Conservation (phyloP, 1,284 basidiomycete genomes). For the Moesziomyces sp. region DNA sequence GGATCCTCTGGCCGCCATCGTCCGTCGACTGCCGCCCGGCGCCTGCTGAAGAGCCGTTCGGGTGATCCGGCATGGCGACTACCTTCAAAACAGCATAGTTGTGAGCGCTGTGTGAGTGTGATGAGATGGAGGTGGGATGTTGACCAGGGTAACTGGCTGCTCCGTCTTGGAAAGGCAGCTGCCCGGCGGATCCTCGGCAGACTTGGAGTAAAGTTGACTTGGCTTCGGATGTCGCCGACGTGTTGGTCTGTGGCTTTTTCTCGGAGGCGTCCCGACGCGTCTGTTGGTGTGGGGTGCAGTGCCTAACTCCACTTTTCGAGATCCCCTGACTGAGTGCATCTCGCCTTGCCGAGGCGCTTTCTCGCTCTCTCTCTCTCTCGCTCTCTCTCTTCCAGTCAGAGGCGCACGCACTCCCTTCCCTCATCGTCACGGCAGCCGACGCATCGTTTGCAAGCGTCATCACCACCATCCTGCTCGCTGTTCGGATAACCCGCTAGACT, state of each 20-base stretch:
- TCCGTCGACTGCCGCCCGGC: too few species aligned
- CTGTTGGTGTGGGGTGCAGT: conserved; percentile 4
- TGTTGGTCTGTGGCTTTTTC: conserved; percentile 25
- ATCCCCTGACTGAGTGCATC: too few species aligned
- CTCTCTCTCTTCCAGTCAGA: not conserved
- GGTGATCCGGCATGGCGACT: not conserved
- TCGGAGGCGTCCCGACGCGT: conserved; percentile 6
- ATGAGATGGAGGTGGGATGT: too few species aligned
- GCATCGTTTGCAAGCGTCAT: too few species aligned
- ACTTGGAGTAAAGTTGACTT: not conserved
- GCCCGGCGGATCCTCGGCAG: not conserved
- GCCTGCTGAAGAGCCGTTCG: too few species aligned
- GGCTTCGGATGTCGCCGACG: conserved; percentile 14
- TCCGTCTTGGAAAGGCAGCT: not conserved
- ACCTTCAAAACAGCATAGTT: not conserved
- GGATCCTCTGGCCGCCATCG: conserved; percentile 9
- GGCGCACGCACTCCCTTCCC: conserved; percentile 10
- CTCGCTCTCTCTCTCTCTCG: too few species aligned
- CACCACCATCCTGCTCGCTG: not conserved
- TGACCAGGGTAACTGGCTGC: too few species aligned
- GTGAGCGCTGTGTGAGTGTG: too few species aligned
- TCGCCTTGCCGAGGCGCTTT: too few species aligned
- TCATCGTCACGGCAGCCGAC: not conserved
- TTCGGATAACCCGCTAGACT: not conserved
- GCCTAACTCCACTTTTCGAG: conserved; percentile 20